A percentile compares a stretch with the other conserved stretches of the same genome.
phyloP scores from a whole-genome alignment of 345 rosid species.

The Eucalyptus leucophloia region DNA sequence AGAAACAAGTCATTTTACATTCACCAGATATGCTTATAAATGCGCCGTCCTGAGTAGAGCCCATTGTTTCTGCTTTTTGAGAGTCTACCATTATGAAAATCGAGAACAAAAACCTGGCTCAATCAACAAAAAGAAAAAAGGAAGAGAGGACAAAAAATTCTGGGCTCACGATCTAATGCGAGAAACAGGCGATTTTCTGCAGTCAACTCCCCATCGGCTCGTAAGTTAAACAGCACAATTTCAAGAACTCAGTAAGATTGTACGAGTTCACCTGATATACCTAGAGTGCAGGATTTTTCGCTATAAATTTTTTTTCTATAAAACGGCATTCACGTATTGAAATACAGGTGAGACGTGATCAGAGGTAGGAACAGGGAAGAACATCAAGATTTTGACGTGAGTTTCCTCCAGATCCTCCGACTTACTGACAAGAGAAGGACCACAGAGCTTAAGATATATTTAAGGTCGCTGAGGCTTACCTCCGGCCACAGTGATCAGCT shows the following conservation, averaged over 20 bases:
- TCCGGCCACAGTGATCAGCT: not conserved
- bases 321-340: not conserved
- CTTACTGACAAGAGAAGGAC: not conserved
- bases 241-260: not conserved
- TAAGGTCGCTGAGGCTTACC: not conserved
- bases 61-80: not conserved
- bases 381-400: not conserved
- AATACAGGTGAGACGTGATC: not conserved
- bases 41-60: not conserved
- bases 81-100: not conserved
- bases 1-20: not conserved
- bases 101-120: not conserved
- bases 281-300: not conserved
- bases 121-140: not conserved
- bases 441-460: not conserved
- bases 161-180: not conserved
- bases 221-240: not conserved
- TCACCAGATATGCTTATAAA: fast-evolving
- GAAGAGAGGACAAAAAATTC: not conserved
- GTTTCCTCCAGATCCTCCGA: not conserved
- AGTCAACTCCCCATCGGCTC: not conserved
- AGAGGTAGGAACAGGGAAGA: not conserved
- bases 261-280: not conserved
- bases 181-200: not conserved
- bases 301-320: not conserved